phyloP scores from a whole-genome alignment of 257 asterid genomes.

The Solanum rostratum region DNA sequence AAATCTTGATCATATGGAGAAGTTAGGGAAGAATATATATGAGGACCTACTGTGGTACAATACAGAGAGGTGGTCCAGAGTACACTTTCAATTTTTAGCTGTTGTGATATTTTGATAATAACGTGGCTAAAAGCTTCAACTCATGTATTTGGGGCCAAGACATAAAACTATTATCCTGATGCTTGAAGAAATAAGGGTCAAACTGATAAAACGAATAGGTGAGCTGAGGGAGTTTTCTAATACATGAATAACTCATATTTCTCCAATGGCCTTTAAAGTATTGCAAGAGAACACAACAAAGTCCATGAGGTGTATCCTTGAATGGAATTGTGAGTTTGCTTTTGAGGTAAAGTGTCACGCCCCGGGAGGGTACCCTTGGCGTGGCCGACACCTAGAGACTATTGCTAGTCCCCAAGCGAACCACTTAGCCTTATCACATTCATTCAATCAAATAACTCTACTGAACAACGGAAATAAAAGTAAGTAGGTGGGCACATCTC shows the following conservation, averaged over 20 bases:
- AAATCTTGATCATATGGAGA: neutral
- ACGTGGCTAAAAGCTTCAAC: neutral
- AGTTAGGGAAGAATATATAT: neutral
- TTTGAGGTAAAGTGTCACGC: too few relatives aligned
- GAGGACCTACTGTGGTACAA: neutral
- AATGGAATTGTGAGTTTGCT: too few relatives aligned
- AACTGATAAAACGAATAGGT: neutral
- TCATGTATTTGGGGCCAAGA: neutral
- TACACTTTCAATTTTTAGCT: neutral
- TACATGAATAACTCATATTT: neutral
- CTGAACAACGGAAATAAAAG: too few relatives aligned
- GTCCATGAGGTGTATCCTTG: too few relatives aligned
- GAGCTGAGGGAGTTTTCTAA: neutral
- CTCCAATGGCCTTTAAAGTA: neutral
- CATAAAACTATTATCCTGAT: neutral
- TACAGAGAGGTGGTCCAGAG: neutral
- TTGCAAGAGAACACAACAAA: too few relatives aligned
- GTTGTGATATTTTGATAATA: neutral
- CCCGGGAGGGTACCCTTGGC: too few relatives aligned
- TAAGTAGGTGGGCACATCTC: too few relatives aligned
- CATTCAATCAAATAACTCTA: too few relatives aligned
- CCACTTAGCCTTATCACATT: too few relatives aligned
- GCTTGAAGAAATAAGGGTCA: neutral
- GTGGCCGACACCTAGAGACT: too few relatives aligned
- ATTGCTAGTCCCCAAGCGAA: too few relatives aligned